Conservation (phyloP, 1,284 basidiomycete genomes). For the Porodaedalea pini region DNA sequence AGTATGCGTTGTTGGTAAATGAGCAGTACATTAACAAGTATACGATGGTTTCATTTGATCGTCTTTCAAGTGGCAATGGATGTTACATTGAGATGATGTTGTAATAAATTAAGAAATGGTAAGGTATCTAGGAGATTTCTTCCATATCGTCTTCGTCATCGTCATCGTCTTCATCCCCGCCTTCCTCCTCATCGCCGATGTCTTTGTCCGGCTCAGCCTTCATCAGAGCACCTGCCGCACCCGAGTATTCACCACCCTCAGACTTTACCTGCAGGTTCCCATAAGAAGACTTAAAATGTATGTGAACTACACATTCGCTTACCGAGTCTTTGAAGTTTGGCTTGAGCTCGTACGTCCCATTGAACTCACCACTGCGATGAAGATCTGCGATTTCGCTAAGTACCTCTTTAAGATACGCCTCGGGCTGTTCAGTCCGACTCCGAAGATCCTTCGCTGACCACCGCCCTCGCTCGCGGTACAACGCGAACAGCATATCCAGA, state of each 20-base stretch:
- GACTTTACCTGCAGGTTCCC: constrained; percentile 44
- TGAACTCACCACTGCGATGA: constrained; percentile 76
- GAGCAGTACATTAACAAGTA: no score
- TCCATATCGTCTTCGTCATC: constrained; percentile 47
- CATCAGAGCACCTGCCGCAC: constrained; percentile 33
- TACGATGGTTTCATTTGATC: no score
- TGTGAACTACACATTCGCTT: not conserved
- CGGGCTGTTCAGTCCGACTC: constrained; percentile 85
- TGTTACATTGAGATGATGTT: not conserved
- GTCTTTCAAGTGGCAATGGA: no score
- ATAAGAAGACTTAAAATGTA: not conserved
- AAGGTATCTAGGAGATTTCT: constrained; percentile 30
- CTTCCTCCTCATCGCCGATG: constrained; percentile 38
- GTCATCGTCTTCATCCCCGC: constrained; percentile 38
- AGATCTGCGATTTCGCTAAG: constrained; percentile 78
- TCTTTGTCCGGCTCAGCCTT: constrained; percentile 32
- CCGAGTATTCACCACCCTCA: constrained; percentile 44
- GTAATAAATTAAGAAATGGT: not conserved
- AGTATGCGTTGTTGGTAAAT: no score
- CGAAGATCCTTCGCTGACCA: constrained; percentile 84
- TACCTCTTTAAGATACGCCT: constrained; percentile 87
- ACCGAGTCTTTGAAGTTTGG: constrained; percentile 53
- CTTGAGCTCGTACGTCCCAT: constrained; percentile 68
- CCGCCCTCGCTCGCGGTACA: constrained; percentile 76
- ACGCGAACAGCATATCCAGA: constrained; percentile 77